A percentile compares a stretch with the other conserved stretches of the same genome.
Evolutionary conservation across 805 yeast species (phyloP).

Genomic region (Wickerhamiella australiensis): DNA sequence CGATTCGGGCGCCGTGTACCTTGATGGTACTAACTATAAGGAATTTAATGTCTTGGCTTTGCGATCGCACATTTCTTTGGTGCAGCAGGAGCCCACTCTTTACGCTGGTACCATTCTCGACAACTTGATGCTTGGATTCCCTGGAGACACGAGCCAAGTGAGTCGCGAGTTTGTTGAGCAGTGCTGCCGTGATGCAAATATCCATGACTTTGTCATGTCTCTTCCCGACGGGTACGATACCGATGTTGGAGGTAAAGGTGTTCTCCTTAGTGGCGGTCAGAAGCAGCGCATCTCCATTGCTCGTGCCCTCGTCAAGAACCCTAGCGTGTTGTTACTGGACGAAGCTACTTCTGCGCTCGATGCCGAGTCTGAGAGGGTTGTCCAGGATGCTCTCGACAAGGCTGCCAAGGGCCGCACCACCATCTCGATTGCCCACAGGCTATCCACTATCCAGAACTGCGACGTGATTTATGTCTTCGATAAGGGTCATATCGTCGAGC

Average conservation of each 20-base stretch:
- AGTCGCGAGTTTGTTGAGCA: conserved; percentile 31
- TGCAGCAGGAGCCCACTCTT: conserved; percentile 43
- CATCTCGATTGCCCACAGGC: conserved; percentile 64
- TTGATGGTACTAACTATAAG: conserved; percentile 36
- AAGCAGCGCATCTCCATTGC: conserved; percentile 56
- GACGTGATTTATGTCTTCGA: conserved; percentile 41
- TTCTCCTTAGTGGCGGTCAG: conserved; percentile 53
- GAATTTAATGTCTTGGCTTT: conserved; percentile 35
- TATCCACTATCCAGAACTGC: conserved; percentile 47
- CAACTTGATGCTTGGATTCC: conserved; percentile 29
- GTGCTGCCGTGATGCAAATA: conserved; percentile 36
- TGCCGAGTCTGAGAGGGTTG: conserved; percentile 52
- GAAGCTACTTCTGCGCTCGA: conserved; percentile 48
- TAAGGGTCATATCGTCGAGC: conserved; percentile 44
- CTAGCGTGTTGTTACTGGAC: conserved; percentile 43
- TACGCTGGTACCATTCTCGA: conserved; percentile 38
- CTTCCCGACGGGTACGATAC: conserved; percentile 44
- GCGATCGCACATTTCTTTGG: conserved; percentile 38
- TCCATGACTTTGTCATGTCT: conserved; percentile 36
- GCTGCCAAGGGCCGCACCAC: conserved; percentile 56
- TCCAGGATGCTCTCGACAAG: conserved; percentile 48
- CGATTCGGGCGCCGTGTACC: conserved; percentile 32
- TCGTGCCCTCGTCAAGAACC: conserved; percentile 46
- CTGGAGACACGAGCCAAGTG: conserved; percentile 21
- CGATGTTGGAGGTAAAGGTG: conserved; percentile 38